Conservation (phyloP, 331 rosid genomes). For the Acacia pycnantha region DNA sequence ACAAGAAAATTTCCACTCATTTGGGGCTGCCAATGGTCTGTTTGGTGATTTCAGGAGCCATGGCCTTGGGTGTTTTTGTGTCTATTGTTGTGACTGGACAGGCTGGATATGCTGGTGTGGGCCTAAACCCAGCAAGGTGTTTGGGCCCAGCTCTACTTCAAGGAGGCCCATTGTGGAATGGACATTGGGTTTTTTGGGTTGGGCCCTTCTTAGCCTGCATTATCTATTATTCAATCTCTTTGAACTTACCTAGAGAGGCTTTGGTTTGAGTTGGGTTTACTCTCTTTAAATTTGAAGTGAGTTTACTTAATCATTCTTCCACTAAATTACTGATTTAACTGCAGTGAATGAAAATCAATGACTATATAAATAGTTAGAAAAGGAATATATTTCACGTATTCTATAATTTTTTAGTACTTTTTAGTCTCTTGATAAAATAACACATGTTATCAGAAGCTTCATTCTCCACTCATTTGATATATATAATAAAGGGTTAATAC, state of each 20-base stretch:
- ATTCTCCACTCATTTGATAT: too few species aligned
- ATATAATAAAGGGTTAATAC: too few species aligned
- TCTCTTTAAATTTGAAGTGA: background rate
- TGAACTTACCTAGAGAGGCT: constrained; percentile 46
- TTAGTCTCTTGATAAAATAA: too few species aligned
- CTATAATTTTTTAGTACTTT: too few species aligned
- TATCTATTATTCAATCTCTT: constrained; percentile 44
- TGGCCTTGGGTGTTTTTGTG: constrained; percentile 62
- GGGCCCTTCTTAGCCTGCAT: constrained; percentile 70
- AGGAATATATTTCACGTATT: background rate
- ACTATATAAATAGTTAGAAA: background rate
- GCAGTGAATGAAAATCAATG: background rate
- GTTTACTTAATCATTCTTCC: background rate
- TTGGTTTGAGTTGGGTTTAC: constrained; percentile 1
- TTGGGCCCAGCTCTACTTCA: constrained; percentile 64
- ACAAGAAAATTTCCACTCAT: constrained; percentile 47
- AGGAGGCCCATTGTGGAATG: constrained; percentile 63
- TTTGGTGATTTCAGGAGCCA: constrained; percentile 50
- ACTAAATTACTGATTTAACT: background rate
- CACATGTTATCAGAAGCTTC: too few species aligned
- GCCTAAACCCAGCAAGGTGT: constrained; percentile 79
- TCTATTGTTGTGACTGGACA: constrained; percentile 61
- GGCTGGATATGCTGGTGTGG: constrained; percentile 66
- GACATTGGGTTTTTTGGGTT: constrained; percentile 86
- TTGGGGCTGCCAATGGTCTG: constrained; percentile 69